Evolutionary conservation across 1,284 basidiomycete genomes (phyloP).

Genomic region (Rhodotorula sp.): DNA sequence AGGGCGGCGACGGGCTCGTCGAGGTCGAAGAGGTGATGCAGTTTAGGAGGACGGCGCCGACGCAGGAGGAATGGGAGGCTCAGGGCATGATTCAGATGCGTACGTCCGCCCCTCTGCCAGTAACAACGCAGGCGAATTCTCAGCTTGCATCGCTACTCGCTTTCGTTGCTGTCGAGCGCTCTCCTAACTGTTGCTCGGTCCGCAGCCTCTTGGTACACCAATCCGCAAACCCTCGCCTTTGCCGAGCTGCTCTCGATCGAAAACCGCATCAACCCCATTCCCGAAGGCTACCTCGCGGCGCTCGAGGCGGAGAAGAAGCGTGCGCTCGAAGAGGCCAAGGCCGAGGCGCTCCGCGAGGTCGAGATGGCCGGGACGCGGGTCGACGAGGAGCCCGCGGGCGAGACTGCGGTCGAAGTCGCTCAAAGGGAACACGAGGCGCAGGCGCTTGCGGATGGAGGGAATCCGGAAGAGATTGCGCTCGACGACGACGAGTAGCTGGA

Average conservation of each 20-base stretch:
- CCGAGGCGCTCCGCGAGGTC: slow-evolving; percentile 18
- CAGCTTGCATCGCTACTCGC: slow-evolving; percentile 47
- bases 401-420: slow-evolving; percentile 6
- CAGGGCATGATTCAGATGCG: slow-evolving; percentile 16
- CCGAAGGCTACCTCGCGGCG: slow-evolving; percentile 27
- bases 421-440: neutral
- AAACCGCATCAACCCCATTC: slow-evolving; percentile 70
- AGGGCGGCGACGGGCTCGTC: slow-evolving; percentile 49
- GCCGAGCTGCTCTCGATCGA: slow-evolving; percentile 74
- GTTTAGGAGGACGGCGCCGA: slow-evolving; percentile 74
- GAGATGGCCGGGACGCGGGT: slow-evolving; percentile 10
- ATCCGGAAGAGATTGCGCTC: slow-evolving; percentile 30
- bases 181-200: neutral
- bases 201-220: slow-evolving; percentile 74
- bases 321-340: slow-evolving; percentile 17
- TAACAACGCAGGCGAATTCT: too few relatives aligned
- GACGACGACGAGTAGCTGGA: slow-evolving; percentile 24
- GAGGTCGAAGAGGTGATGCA: slow-evolving; percentile 65
- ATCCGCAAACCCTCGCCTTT: slow-evolving; percentile 87
- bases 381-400: slow-evolving; percentile 20
- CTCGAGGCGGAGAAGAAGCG: slow-evolving; percentile 16
- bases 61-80: slow-evolving; percentile 52
- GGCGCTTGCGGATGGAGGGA: neutral
- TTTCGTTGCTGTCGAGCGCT: slow-evolving; percentile 8
- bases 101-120: slow-evolving; percentile 6